phyloP scores from a whole-genome alignment of 2,329 filamentous ascomycete genomes.

The Ascochyta pisi region DNA sequence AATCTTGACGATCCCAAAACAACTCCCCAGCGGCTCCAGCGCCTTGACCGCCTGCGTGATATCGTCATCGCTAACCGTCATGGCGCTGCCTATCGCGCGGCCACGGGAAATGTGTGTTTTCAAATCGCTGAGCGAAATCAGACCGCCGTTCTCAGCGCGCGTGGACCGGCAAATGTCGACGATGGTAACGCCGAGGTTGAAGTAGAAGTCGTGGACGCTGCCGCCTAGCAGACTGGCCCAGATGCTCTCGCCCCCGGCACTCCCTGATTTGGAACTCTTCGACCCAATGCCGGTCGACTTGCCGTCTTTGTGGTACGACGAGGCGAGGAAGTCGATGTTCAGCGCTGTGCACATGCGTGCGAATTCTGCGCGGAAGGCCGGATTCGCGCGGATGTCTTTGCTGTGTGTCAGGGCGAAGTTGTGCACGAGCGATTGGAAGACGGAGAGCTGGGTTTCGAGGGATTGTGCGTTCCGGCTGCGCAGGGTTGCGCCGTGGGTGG shows the following conservation, averaged over 20 bases:
- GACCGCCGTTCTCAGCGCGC: constrained; percentile 86
- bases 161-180: constrained; percentile 92
- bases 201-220: constrained; percentile 97
- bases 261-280: neutral
- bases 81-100: constrained; percentile 69
- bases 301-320: constrained; percentile 52
- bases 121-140: constrained; percentile 85
- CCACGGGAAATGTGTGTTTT: constrained; percentile 75
- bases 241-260: constrained; percentile 67
- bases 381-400: constrained; percentile 94
- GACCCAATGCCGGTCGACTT: constrained; percentile 55
- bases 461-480: constrained; percentile 83
- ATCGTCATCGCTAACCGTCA: constrained; percentile 89
- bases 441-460: constrained; percentile 89
- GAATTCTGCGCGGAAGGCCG: constrained; percentile 93
- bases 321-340: constrained; percentile 89
- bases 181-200: constrained; percentile 92
- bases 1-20: constrained; percentile 83
- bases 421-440: constrained; percentile 94
- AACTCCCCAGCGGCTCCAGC: constrained; percentile 83
- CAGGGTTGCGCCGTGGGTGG: constrained; percentile 86
- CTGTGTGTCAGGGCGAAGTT: constrained; percentile 95
- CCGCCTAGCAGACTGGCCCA: constrained; percentile 93
- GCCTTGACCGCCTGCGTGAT: constrained; percentile 87
- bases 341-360: constrained; percentile 98